Base-by-base conservation (phyloP, 345 rosid species). In the Murraya koenigii region DNA sequence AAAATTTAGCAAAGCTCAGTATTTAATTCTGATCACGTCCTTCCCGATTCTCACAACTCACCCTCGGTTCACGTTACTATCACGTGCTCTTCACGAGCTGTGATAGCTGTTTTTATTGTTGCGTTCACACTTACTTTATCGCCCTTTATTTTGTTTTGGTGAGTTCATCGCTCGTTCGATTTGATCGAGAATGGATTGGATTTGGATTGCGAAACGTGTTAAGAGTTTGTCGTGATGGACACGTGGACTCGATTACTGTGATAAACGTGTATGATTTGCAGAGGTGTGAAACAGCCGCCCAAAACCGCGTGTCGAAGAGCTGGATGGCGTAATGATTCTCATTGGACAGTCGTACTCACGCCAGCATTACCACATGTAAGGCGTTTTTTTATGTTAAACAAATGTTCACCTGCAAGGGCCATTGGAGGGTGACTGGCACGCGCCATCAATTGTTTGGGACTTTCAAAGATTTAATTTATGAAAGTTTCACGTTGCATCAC, bases 51-150 rank as follows among this genome's bases (percentile, higher is more conserved):
- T 6, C 56, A 17, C 13, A 22, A 5, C 39, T 65, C 36, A 20
- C 66, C 74, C 74, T 59, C 72, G 59, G 36, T 65, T 72, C 81
- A 55, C 85, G 77, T 65, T 36, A 19, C 61, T 17, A 20, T 79
- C 86, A 83, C 82, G 79, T 79, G 88, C 74, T 68, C 35, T 67
- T 83, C 86, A 80, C 85, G 83, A 66, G 82, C 49, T 73, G 41
- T 30, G 30, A 61, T 71, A 73, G 22, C n/a, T 67, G 3, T 59
- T 62, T 62, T 44, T 15, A 47, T 32, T 64, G 25, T 26, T 8
- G 6, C 17, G 13, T 22, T 30, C 2, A 2, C 32, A 1, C 1
- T 2, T 10, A 8, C 58, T 14, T 62, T 41, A 0, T 41, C 5
- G 0, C 41, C 14, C n/a, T 15, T 20, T 6, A 6, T 25, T 15